A percentile compares a stretch with the other conserved stretches of the same genome.
Evolutionary conservation across 2,329 filamentous ascomycete species (phyloP).

Genomic region (Aspergillus tamarii): DNA sequence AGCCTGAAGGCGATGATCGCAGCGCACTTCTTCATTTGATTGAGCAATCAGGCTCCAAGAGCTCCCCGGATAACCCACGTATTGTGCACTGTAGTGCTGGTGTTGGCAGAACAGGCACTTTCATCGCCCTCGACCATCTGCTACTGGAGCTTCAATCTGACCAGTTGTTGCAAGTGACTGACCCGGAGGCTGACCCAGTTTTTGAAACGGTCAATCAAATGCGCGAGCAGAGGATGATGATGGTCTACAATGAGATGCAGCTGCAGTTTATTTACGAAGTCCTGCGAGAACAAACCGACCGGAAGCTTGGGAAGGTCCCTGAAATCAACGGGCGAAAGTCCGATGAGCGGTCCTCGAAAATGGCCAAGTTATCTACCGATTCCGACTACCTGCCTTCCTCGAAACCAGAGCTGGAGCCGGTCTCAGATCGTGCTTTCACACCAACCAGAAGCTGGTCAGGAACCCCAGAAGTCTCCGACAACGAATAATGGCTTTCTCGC

Average conservation of each 20-base stretch:
- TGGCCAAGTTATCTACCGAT: conserved; percentile 37
- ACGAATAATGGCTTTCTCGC: conserved; percentile 27
- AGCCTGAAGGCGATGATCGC: conserved; percentile 64
- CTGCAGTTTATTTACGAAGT: conserved; percentile 89
- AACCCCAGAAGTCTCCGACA: conserved; percentile 34
- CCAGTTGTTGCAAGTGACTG: conserved; percentile 56
- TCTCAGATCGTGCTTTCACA: conserved; percentile 27
- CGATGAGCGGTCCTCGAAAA: conserved; percentile 39
- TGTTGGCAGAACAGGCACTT: conserved; percentile 91
- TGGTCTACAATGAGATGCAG: conserved; percentile 90
- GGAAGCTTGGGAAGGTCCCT: conserved; percentile 35
- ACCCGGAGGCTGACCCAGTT: conserved; percentile 66
- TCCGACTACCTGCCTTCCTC: conserved; percentile 32
- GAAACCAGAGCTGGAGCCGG: conserved; percentile 42
- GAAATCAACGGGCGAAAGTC: conserved; percentile 24
- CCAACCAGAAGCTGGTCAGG: conserved; percentile 32
- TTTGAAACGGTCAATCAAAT: conserved; percentile 78
- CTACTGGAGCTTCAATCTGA: conserved; percentile 79
- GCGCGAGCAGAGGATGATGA: conserved; percentile 85
- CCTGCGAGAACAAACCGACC: conserved; percentile 61
- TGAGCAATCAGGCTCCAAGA: conserved; percentile 49
- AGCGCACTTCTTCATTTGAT: conserved; percentile 56
- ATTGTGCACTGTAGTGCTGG: conserved; percentile 89
- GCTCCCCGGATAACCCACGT: conserved; percentile 66
- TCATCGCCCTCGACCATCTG: conserved; percentile 93